Base-by-base conservation (phyloP, 108 stramenopile species). In the Fistulifera pelliculosa region DNA sequence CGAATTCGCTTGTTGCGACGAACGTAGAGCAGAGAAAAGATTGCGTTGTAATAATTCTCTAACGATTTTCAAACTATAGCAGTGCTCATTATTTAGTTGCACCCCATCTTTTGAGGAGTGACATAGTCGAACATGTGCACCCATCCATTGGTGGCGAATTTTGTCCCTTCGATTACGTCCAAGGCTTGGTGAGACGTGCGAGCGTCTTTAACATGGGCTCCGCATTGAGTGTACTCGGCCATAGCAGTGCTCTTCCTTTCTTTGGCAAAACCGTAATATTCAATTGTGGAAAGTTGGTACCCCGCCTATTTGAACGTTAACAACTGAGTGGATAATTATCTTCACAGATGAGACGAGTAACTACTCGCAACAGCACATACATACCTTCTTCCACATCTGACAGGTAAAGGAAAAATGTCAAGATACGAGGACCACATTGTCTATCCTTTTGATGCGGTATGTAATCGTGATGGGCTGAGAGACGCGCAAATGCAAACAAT, bases 331-430 rank as follows among this genome's bases (percentile, higher is more conserved):
- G 8, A 6, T 35, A 35, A 35, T 8, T n/a, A n/a, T n/a, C n/a
- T n/a, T n/a, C n/a, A n/a, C n/a, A n/a, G n/a, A n/a, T n/a, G n/a
- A n/a, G n/a, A n/a, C n/a, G n/a, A n/a, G n/a, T n/a, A n/a, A n/a
- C 8, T 35, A 3, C 3, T 35, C 31, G 31, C 31, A 35, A 3
- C 3, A 35, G 3, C 6, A 35, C 31, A n/a, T n/a, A 35, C 31
- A 8, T 35, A 35, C 31, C 31, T 8, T 35, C 71, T 28, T 74
- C 74, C 5, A 77, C 86, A 58, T 88, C 85, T 38, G 50, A 75
- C 41, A 93, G 68, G 51, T 94, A 94, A 14, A 94, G 60, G 54
- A 91, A 94, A 23, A 91, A 75, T 12, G 80, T 84, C 21, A 82
- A 51, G 26, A 91, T 80, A 6, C 79, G 64, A 21, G 85, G 74